phyloP scores from a whole-genome alignment of 345 rosid species.

The Barbarea vulgaris region DNA sequence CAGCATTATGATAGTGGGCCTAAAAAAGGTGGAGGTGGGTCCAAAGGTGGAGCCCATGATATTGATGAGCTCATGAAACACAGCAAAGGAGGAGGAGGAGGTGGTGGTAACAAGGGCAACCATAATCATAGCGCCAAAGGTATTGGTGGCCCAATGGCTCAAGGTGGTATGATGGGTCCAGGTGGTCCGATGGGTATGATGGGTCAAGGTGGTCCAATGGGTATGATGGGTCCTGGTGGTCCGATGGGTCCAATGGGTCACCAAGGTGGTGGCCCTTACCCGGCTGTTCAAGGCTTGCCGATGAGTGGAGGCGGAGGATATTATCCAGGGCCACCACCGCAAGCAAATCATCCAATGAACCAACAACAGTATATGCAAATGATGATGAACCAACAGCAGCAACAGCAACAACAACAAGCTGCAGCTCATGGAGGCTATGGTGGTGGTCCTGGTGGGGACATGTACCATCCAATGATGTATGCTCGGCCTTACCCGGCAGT shows the following conservation, averaged over 20 bases:
- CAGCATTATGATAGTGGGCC: constrained; percentile 47
- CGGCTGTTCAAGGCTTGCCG: constrained; percentile 80
- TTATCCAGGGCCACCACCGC: constrained; percentile 11
- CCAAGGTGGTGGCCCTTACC: constrained; percentile 46
- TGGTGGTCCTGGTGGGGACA: constrained; percentile 62
- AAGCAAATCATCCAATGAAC: constrained; percentile 53
- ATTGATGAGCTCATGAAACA: constrained; percentile 51
- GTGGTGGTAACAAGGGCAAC: constrained; percentile 42
- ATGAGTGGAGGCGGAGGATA: constrained; percentile 59
- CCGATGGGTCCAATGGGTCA: constrained; percentile 45
- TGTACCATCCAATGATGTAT: constrained; percentile 88
- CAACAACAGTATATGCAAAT: constrained; percentile 59
- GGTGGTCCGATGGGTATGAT: constrained; percentile 41
- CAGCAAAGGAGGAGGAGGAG: constrained; percentile 40
- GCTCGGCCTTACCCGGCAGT: constrained; percentile 60
- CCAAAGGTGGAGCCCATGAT: constrained; percentile 46
- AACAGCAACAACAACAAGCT: constrained; percentile 27
- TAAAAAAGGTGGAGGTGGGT: constrained; percentile 55
- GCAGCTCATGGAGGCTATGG: constrained; percentile 72
- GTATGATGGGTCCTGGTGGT: constrained; percentile 44
- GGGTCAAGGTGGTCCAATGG: constrained; percentile 42
- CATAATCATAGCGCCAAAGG: constrained; percentile 31
- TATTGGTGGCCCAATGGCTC: constrained; percentile 42
- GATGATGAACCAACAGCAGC: constrained; percentile 42
- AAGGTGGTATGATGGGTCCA: constrained; percentile 38